Evolutionary conservation across 1,139 yeast genomes (phyloP).

Genomic region (Kurtzmaniella quercitrusa): DNA sequence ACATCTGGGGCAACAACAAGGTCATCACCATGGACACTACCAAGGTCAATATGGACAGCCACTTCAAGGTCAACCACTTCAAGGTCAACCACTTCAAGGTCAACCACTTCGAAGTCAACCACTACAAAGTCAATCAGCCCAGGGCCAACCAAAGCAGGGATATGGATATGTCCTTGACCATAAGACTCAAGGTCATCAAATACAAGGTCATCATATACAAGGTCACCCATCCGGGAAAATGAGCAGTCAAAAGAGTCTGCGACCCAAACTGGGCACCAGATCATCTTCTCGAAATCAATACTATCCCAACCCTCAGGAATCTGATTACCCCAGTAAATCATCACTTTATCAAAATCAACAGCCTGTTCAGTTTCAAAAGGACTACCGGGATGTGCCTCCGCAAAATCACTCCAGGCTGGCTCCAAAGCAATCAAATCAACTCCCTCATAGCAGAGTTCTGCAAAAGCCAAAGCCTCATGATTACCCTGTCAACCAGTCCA

Average conservation of each 20-base stretch:
- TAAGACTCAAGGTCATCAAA: background rate
- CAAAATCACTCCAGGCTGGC: background rate
- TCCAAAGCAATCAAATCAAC: background rate
- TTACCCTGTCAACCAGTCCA: background rate
- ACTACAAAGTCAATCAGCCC: background rate
- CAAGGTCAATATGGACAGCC: background rate
- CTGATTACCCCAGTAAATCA: background rate
- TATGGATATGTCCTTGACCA: background rate
- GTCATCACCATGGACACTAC: conserved; percentile 7
- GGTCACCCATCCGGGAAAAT: conserved; percentile 3
- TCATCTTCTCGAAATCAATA: background rate
- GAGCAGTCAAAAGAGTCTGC: background rate
- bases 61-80: conserved; percentile 2
- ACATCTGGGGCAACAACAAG: conserved; percentile 8
- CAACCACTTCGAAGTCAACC: background rate
- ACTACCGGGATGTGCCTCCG: background rate
- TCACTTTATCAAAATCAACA: background rate
- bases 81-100: conserved; percentile 1
- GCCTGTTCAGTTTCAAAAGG: background rate
- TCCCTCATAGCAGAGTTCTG: background rate
- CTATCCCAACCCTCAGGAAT: background rate
- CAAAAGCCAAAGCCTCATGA: background rate
- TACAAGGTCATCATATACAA: conserved; percentile 10
- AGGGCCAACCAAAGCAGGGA: background rate
- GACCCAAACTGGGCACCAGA: background rate